Conservation (phyloP, 352 stramenopile species). For the Vaucheria bursata region DNA sequence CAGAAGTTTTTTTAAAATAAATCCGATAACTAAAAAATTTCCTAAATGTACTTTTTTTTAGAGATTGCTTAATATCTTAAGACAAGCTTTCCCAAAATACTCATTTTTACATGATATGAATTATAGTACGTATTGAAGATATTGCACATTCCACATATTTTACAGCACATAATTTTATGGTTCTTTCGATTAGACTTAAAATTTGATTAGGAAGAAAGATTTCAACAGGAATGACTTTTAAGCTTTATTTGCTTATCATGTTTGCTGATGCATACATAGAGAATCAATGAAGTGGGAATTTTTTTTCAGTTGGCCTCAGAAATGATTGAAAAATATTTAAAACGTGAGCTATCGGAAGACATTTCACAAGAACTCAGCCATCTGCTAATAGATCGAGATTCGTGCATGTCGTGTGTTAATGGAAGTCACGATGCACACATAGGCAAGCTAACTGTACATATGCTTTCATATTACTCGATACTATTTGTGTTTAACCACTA, state of each 20-base stretch:
- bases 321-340: constrained; percentile 47
- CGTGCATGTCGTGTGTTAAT: constrained; percentile 43
- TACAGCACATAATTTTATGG: not conserved
- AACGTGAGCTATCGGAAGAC: constrained; percentile 51
- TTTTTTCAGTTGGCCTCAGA: constrained; percentile 44
- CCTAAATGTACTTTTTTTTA: too few species aligned
- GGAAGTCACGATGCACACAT: constrained; percentile 42
- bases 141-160: not conserved
- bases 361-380: constrained; percentile 47
- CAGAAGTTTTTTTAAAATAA: too few species aligned
- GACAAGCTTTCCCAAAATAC: too few species aligned
- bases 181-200: not conserved
- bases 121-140: too few species aligned
- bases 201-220: not conserved
- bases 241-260: not conserved
- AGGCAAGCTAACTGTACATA: constrained; percentile 10
- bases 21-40: too few species aligned
- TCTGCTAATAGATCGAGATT: constrained; percentile 52
- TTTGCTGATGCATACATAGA: not conserved
- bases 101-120: too few species aligned
- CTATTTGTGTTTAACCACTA: too few species aligned
- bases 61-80: too few species aligned
- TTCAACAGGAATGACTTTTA: not conserved
- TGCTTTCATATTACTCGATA: too few species aligned
- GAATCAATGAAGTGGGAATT: not conserved